Conservation (phyloP, 2,329 filamentous ascomycete genomes). For the Botrytis sinoallii region DNA sequence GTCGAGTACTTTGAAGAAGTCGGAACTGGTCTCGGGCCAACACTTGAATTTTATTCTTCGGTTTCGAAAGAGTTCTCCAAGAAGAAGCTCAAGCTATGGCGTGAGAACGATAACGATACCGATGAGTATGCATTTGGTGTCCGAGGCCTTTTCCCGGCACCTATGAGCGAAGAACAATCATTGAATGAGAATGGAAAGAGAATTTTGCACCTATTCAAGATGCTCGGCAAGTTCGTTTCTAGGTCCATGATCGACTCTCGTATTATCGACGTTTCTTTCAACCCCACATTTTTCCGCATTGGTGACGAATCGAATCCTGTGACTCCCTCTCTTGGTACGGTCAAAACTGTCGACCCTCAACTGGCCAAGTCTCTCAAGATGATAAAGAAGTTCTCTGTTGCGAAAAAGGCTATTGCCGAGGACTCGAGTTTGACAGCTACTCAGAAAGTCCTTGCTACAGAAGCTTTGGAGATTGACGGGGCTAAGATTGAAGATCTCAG, state of each 20-base stretch:
- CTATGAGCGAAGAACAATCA: slow-evolving; percentile 76
- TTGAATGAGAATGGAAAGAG: slow-evolving; percentile 77
- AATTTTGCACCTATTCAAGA: slow-evolving; percentile 83
- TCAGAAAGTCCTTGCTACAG: slow-evolving; percentile 68
- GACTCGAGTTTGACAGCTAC: slow-evolving; percentile 61
- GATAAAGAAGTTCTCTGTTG: slow-evolving; percentile 80
- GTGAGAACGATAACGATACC: slow-evolving; percentile 74
- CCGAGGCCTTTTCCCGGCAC: slow-evolving; percentile 85
- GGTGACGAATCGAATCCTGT: slow-evolving; percentile 65
- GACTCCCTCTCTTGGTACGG: slow-evolving; percentile 79
- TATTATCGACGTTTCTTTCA: slow-evolving; percentile 97
- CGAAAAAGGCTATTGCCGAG: slow-evolving; percentile 79
- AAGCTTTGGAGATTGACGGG: slow-evolving; percentile 70
- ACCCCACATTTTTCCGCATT: slow-evolving; percentile 95
- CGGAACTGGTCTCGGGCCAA: slow-evolving; percentile 90
- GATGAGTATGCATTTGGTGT: slow-evolving; percentile 83
- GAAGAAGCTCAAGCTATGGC: slow-evolving; percentile 96
- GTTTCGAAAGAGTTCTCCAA: slow-evolving; percentile 97
- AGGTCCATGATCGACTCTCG: slow-evolving; percentile 97
- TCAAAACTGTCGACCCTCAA: slow-evolving; percentile 84
- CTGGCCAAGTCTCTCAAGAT: slow-evolving; percentile 81
- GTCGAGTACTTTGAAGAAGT: slow-evolving; percentile 99
- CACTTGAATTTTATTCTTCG: slow-evolving; percentile 95
- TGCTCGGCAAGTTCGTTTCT: slow-evolving; percentile 95
- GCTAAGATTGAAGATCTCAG: slow-evolving; percentile 81